Conservation (phyloP, 108 stramenopile genomes). For the Cyclotella atomus region DNA sequence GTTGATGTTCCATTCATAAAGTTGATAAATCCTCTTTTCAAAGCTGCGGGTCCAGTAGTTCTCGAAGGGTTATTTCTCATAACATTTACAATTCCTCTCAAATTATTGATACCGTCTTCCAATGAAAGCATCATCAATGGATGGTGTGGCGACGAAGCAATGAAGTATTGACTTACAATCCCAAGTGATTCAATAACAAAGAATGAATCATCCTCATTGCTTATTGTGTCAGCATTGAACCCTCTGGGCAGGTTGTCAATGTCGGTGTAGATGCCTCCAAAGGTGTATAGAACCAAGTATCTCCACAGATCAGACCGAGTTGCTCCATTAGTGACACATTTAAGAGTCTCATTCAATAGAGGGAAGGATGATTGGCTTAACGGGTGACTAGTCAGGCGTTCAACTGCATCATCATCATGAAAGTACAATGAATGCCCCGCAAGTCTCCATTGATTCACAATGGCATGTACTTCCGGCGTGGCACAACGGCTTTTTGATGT, state of each 20-base stretch:
- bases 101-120: not conserved
- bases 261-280: not conserved
- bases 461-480: not conserved
- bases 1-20: not conserved
- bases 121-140: not conserved
- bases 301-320: not conserved
- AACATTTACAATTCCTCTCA: not conserved
- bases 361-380: not conserved
- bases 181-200: not conserved
- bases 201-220: not conserved
- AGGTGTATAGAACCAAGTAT: not conserved
- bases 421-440: not conserved
- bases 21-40: not conserved
- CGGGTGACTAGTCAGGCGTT: not conserved
- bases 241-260: not conserved
- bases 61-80: not conserved
- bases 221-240: not conserved
- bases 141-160: not conserved
- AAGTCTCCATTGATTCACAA: not conserved
- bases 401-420: not conserved
- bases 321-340: not conserved
- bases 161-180: not conserved
- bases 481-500: slow-evolving; percentile 2
- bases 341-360: not conserved
- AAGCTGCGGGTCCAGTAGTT: not conserved